Percentiles rank a stretch among this genome's conserved stretches.
These are phyloP conservation scores for Setomelanomma holmii DNA, from an alignment of 2,329 filamentous ascomycete species.

Conservation along the genomic window DNA sequence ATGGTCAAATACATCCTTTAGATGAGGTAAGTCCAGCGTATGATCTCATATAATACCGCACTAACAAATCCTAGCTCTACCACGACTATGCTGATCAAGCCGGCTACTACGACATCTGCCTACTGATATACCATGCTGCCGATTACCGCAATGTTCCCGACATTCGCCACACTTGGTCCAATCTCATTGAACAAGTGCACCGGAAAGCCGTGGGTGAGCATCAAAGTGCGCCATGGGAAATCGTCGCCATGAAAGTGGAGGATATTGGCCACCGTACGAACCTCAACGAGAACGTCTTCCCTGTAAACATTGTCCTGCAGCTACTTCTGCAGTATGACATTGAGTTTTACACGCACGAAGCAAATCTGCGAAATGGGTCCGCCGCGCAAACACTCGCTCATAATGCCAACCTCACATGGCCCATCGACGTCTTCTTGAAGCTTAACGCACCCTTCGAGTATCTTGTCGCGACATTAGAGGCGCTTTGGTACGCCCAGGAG, in stretches of 20 bases:
- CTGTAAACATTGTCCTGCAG: conserved; percentile 53
- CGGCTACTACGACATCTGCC: conserved; percentile 90
- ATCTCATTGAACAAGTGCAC: conserved; percentile 73
- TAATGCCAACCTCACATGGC: conserved; percentile 58
- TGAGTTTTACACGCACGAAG: conserved; percentile 58
- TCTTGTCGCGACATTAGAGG: conserved; percentile 68
- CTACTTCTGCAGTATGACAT: conserved; percentile 51
- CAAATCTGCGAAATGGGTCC: conserved; percentile 6
- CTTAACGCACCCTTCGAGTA: conserved; percentile 68
- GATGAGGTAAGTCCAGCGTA: conserved; percentile 68
- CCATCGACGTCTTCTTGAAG: conserved; percentile 70
- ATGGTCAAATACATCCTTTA: conserved; percentile 79
- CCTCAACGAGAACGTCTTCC: conserved; percentile 63
- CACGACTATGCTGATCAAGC: conserved; percentile 91
- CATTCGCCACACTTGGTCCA: conserved; percentile 84
- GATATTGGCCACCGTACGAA: conserved; percentile 63
- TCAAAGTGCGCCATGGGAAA: conserved; percentile 70
- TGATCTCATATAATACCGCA: conserved; percentile 14
- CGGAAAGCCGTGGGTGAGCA: conserved; percentile 57
- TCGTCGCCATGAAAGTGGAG: conserved; percentile 67
- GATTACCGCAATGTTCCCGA: conserved; percentile 89
- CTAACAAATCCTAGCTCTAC: conserved; percentile 70
- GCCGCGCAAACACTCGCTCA: conserved; percentile 18
- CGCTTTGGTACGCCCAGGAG: conserved; percentile 72
- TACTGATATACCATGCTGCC: conserved; percentile 89